Conservation (phyloP, 768 basidiomycete species). For the Leccinum subtestaceum region DNA sequence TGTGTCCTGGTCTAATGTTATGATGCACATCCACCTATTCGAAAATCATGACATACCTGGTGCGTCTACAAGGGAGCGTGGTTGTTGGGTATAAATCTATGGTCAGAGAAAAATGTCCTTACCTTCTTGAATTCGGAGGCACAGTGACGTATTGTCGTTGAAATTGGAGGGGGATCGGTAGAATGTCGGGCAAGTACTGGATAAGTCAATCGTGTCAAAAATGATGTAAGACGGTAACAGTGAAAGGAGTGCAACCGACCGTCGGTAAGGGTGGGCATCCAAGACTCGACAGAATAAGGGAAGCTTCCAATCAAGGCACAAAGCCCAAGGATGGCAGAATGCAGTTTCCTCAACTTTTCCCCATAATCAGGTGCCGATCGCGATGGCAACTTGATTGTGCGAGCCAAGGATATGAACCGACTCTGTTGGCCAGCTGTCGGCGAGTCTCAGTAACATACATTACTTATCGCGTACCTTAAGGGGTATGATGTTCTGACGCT, state of each 20-base stretch:
- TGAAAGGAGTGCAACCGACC: conserved; percentile 37
- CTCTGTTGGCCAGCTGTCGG: conserved; percentile 45
- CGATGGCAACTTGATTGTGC: conserved; percentile 60
- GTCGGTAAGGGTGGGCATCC: conserved; percentile 84
- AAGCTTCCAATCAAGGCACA: conserved; percentile 92
- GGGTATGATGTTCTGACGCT: conserved; percentile 79
- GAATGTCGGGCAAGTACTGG: conserved; percentile 74
- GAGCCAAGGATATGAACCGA: conserved; percentile 69
- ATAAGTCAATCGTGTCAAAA: conserved; percentile 2
- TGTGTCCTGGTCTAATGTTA: conserved; percentile 59
- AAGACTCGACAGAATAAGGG: conserved; percentile 93
- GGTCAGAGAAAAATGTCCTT: conserved; percentile 20
- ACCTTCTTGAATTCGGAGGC: conserved; percentile 86
- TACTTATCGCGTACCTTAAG: conserved; percentile 56
- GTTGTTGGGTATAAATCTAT: conserved; percentile 2
- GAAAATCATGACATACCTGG: conserved; percentile 41
- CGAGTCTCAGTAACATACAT: background rate
- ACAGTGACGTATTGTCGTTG: conserved; percentile 82
- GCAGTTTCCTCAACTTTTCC: conserved; percentile 68
- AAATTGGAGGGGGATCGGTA: conserved; percentile 86
- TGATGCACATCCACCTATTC: conserved; percentile 3
- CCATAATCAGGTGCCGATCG: conserved; percentile 70
- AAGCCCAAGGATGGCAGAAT: conserved; percentile 92
- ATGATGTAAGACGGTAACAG: background rate
- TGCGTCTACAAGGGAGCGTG: conserved; percentile 46